phyloP scores from a whole-genome alignment of 2,329 filamentous ascomycete species.

The Calonectria hongkongensis region DNA sequence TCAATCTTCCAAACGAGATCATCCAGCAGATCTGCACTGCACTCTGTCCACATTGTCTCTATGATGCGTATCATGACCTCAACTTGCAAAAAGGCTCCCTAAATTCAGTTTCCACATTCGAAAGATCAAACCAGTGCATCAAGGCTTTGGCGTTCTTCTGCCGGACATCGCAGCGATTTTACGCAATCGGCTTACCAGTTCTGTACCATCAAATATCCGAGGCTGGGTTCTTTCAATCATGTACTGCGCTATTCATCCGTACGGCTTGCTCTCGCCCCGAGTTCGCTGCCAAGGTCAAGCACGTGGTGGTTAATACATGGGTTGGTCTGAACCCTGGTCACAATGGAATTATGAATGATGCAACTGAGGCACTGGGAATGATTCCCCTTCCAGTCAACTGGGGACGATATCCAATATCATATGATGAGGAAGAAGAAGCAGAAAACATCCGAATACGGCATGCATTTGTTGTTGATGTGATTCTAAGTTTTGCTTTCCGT shows the following conservation, averaged over 20 bases:
- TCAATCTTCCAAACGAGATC: not conserved
- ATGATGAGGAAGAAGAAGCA: not conserved
- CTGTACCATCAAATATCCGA: not conserved
- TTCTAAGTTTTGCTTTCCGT: not conserved
- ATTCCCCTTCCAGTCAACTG: not conserved
- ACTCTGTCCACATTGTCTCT: not conserved
- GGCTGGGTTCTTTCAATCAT: not conserved
- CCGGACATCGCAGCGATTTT: not conserved
- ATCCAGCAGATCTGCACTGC: not conserved
- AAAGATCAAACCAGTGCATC: not conserved
- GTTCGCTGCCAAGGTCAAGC: not conserved
- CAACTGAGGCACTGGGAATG: not conserved
- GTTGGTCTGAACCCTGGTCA: not conserved
- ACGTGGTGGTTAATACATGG: not conserved
- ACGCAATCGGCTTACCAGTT: not conserved
- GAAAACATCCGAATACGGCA: slow-evolving; percentile 6
- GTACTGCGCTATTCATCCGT: not conserved
- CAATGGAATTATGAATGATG: too few species aligned
- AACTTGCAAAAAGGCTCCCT: too few species aligned
- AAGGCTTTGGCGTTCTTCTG: not conserved
- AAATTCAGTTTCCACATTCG: not conserved
- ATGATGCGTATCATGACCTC: not conserved
- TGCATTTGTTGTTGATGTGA: not conserved
- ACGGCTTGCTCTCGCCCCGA: not conserved
- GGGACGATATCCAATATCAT: not conserved